Base-by-base conservation (phyloP, 371 early-diverging fungal genomes). In the Lichtheimia hyalospora region DNA sequence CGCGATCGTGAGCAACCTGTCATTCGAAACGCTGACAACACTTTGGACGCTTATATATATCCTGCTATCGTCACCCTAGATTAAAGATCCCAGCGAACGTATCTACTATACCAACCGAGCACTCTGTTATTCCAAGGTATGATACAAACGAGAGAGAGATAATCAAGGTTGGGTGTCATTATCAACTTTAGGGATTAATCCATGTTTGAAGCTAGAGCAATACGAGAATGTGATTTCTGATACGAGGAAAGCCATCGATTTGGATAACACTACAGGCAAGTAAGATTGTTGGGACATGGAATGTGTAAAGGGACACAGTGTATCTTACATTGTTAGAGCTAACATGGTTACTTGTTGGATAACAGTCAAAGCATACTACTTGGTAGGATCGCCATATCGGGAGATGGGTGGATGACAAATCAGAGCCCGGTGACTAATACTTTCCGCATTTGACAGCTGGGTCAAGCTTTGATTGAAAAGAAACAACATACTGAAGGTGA, bases 41-140 rank as follows among this genome's bases (percentile, higher is more conserved):
- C 34, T 34, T 34, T 34, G 6, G 34, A 34, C 34, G 10, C 34
- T 34, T 34, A 10, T 27, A 27, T 3, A 7, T 34, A 34, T 34
- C 34, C 34, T 10, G 34, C 34, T 34, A 8, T 34, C 34, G 34
- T 34, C 34, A 34, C 0, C 34, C 28, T 25, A 87, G 86, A 89
- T 89, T 52, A 79, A 90, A 60, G 82, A 89, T 61, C 83, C 86
- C 2, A 69, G 58, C 27, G 82, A 87, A 39, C 76, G 86, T 14
- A 69, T 85, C 5, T 90, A 89, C 66, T 92, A 86, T 66, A 89
- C 91, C 15, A 94, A 94, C 67, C 77, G 93, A 39, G 91, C 93
- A 23, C 73, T 90, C 18, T 87, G 87, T 62, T 89, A 84, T 63
- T 81, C 88, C 28, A 87, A 88, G 79, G 86, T 84, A 66, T 16